Evolutionary conservation across 2,329 filamentous ascomycete genomes (phyloP).

Genomic region (Fusarium drepaniforme): DNA sequence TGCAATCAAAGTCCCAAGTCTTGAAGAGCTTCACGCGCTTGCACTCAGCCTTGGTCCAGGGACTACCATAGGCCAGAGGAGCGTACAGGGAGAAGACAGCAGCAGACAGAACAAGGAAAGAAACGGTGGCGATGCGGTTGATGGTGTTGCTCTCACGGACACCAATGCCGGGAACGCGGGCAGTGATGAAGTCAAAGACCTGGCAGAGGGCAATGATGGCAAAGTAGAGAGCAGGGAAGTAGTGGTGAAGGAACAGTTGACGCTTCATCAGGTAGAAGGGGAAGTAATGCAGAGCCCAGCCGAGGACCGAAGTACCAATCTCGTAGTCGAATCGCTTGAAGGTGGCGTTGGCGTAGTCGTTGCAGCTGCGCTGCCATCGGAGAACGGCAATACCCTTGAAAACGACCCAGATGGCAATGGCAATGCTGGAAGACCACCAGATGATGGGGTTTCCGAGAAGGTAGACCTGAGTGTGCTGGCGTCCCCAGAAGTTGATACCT

Average conservation of each 20-base stretch:
- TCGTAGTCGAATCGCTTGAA: constrained; percentile 99
- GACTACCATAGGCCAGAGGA: constrained; percentile 91
- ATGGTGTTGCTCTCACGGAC: constrained; percentile 75
- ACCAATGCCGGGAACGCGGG: constrained; percentile 76
- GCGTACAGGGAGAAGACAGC: constrained; percentile 87
- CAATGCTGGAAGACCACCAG: constrained; percentile 90
- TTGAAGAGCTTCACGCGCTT: constrained; percentile 86
- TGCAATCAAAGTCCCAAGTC: constrained; percentile 98
- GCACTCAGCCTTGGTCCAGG: constrained; percentile 93
- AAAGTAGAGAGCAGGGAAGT: constrained; percentile 97
- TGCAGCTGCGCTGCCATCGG: constrained; percentile 93
- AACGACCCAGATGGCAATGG: constrained; percentile 79
- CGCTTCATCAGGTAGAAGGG: constrained; percentile 98
- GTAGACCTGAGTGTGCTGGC: constrained; percentile 94
- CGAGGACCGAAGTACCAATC: constrained; percentile 88
- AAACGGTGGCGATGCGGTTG: constrained; percentile 79
- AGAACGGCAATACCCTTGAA: constrained; percentile 92
- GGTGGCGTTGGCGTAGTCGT: constrained; percentile 82
- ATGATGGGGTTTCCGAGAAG: constrained; percentile 94
- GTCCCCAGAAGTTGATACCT: constrained; percentile 99
- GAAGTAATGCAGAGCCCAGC: constrained; percentile 99
- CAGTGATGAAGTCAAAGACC: constrained; percentile 86
- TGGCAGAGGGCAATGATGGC: constrained; percentile 91
- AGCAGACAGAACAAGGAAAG: constrained; percentile 80
- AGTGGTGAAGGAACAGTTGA: constrained; percentile 98